Conservation (phyloP, 1,284 basidiomycete species). For the Rhodotorula mucilaginosa region DNA sequence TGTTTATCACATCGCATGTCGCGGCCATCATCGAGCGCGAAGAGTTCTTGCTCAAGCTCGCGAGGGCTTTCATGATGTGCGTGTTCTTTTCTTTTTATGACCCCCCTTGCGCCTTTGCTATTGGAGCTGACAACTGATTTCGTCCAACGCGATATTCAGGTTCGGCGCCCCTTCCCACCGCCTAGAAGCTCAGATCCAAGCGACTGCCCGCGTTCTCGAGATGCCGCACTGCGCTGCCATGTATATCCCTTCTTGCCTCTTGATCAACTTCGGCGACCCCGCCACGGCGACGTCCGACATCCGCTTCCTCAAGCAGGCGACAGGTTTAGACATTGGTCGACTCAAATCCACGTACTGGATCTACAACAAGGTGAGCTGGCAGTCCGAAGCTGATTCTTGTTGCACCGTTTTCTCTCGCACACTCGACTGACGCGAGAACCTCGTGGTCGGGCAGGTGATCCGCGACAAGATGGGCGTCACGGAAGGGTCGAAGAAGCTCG, state of each 20-base stretch:
- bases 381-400: background rate
- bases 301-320: constrained; percentile 68
- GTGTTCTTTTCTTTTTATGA: background rate
- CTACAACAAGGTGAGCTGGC: constrained; percentile 63
- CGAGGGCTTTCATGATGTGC: constrained; percentile 83
- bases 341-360: constrained; percentile 69
- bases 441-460: constrained; percentile 40
- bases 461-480: constrained; percentile 73
- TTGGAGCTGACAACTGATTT: background rate
- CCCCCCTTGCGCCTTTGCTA: background rate
- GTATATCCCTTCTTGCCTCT: constrained; percentile 71
- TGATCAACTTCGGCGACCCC: constrained; percentile 70
- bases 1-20: constrained; percentile 58
- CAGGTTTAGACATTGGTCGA: constrained; percentile 71
- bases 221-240: constrained; percentile 66
- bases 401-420: background rate
- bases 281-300: constrained; percentile 79
- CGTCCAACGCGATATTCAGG: constrained; percentile 1
- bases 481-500: constrained; percentile 69
- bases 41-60: constrained; percentile 83
- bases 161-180: constrained; percentile 62
- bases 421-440: too few species aligned
- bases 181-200: constrained; percentile 78
- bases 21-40: constrained; percentile 81
- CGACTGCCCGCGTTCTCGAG: constrained; percentile 75